Conservation (phyloP, 805 yeast species). For the Torulaspora maleeae region DNA sequence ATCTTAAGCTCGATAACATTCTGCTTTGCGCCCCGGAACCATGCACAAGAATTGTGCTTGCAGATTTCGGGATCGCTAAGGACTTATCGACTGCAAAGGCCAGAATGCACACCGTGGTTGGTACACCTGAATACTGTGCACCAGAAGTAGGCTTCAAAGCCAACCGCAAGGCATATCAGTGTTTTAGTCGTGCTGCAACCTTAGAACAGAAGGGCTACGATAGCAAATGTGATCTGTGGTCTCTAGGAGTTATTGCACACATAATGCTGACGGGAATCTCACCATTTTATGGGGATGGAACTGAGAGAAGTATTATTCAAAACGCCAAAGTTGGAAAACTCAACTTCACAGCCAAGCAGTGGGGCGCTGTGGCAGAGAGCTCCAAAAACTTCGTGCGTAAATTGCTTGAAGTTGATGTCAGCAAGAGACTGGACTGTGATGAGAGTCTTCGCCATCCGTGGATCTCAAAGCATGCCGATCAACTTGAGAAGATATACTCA, state of each 20-base stretch:
- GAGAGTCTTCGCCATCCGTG: constrained; percentile 45
- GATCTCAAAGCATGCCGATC: constrained; percentile 41
- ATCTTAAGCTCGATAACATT: constrained; percentile 62
- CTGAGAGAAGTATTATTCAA: constrained; percentile 39
- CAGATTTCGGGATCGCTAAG: constrained; percentile 64
- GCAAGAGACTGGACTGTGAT: constrained; percentile 36
- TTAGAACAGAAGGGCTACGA: constrained; percentile 43
- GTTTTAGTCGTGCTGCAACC: constrained; percentile 28
- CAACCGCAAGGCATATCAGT: constrained; percentile 27
- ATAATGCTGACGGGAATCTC: constrained; percentile 60
- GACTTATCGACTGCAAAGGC: constrained; percentile 28
- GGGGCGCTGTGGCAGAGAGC: constrained; percentile 39
- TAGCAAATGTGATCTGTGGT: constrained; percentile 63
- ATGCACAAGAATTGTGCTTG: constrained; percentile 50
- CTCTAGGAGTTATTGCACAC: constrained; percentile 57
- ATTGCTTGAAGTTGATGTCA: constrained; percentile 40
- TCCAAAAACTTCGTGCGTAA: constrained; percentile 46
- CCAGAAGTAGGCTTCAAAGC: constrained; percentile 57
- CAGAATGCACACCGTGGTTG: constrained; percentile 49
- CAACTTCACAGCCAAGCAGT: constrained; percentile 38
- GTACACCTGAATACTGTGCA: constrained; percentile 68
- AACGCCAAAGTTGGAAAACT: constrained; percentile 42
- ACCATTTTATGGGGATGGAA: constrained; percentile 52
- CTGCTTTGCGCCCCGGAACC: constrained; percentile 50
- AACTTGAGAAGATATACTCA: constrained; percentile 38